Evolutionary conservation across 495 filamentous ascomycete species (phyloP), one percentile per base, ranked within the genome.

Genomic region (Tuber brumale): DNA sequence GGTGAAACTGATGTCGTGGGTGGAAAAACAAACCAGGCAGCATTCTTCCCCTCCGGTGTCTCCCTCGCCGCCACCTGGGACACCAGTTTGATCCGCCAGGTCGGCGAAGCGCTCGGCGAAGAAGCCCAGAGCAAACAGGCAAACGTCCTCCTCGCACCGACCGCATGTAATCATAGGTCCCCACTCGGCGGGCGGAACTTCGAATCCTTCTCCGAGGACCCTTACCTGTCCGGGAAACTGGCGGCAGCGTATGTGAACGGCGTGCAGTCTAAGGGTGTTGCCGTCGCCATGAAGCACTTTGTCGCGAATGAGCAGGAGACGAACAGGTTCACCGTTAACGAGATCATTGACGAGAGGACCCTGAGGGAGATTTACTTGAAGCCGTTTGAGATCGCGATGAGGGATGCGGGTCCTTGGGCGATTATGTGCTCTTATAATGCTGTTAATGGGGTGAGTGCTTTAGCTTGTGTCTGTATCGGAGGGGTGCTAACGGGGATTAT

Each of bases 201-300:
- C 76, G 93, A 95, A 84, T 93, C 92, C 0, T 94, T 94, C 81
- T 92, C 92, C 14, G 92, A 95, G 82, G 93, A 96, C 77, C 92
- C 92, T 21, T 86, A 91, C 19, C 86, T 96, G 1, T 90, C 92
- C 0, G 93, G 93, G 16, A 91, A 88, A 72, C 85, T 94, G 70
- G 92, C 93, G 31, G 90, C 91, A 3, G 85, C 90, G 81, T 89
- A 92, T 74, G 89, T 91, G 79, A 88, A 88, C 76, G 92, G 92
- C 18, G 85, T 95, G 45, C 92, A 96, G 82, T 88, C 89, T 61
- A 89, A 89, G 76, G 90, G 91, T 12, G 89, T 95, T 31, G 90
- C 89, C 35, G 91, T 92, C 31, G 92, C 92, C 0, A 87, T 94
- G 73, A 95, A 95, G 85, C 93, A 95, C 82, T 95, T 93, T 79